phyloP scores from a whole-genome alignment of 176 grass and related monocot species.

The Oryza nivara region DNA sequence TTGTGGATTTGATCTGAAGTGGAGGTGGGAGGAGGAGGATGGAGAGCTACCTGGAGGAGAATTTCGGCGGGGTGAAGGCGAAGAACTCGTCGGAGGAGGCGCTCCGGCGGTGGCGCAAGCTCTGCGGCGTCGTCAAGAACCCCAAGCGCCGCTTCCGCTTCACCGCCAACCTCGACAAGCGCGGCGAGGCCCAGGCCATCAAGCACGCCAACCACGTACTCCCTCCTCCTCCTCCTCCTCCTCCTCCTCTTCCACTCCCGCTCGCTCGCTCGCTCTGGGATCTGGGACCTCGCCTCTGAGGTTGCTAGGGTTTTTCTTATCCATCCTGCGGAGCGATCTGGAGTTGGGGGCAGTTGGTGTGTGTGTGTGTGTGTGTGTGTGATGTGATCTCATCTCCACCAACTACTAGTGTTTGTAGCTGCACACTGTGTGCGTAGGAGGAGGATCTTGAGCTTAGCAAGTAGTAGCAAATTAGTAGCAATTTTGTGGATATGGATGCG shows the following conservation, averaged over 20 bases:
- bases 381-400: neutral
- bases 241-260: too few relatives aligned
- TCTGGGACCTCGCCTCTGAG: neutral
- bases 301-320: neutral
- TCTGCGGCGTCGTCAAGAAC: constrained; percentile 93
- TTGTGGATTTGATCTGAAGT: neutral
- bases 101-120: constrained; percentile 78
- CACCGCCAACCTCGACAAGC: constrained; percentile 94
- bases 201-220: constrained; percentile 80
- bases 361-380: neutral
- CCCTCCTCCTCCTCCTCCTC: too few relatives aligned
- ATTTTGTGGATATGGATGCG: neutral
- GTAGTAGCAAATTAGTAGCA: too few relatives aligned
- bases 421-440: neutral
- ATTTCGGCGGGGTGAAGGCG: constrained; percentile 58
- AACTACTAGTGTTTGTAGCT: neutral
- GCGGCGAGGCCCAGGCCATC: constrained; percentile 75
- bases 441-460: neutral
- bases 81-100: constrained; percentile 89
- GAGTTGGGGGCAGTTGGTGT: neutral
- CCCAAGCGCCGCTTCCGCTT: constrained; percentile 94
- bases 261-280: neutral
- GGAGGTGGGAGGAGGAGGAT: neutral
- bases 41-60: constrained; percentile 73
- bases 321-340: neutral